Percentiles rank a stretch among this genome's conserved stretches.
Conservation (phyloP, 805 yeast genomes). For the Starmerella davenportii region DNA sequence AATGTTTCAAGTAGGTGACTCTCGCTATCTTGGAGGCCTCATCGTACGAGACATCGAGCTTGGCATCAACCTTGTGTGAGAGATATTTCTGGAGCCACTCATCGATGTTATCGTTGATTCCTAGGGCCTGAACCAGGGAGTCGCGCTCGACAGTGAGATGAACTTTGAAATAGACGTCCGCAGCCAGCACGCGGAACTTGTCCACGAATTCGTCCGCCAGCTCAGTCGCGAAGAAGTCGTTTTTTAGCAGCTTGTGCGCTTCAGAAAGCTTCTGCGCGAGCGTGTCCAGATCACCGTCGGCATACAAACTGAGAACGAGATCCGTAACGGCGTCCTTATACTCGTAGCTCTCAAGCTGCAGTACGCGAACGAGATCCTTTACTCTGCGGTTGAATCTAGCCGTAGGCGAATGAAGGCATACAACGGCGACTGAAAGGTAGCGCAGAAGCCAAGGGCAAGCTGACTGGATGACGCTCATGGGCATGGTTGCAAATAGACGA, state of each 20-base stretch:
- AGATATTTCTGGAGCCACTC: constrained; percentile 36
- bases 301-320: constrained; percentile 36
- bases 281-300: constrained; percentile 40
- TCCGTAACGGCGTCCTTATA: constrained; percentile 46
- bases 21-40: constrained; percentile 5
- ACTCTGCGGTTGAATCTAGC: constrained; percentile 32
- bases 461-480: constrained; percentile 50
- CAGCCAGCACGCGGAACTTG: constrained; percentile 33
- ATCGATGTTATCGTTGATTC: constrained; percentile 30
- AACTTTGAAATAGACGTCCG: constrained; percentile 38
- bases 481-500: constrained; percentile 39
- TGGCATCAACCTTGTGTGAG: constrained; percentile 36
- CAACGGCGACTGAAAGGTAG: constrained; percentile 45
- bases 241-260: constrained; percentile 31
- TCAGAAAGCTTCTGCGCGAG: constrained; percentile 33
- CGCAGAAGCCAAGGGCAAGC: constrained; percentile 56
- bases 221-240: constrained; percentile 39
- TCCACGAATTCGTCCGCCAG: constrained; percentile 28
- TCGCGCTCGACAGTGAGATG: constrained; percentile 33
- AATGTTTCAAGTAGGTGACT: constrained; percentile 30
- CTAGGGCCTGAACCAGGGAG: constrained; percentile 29
- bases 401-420: constrained; percentile 13
- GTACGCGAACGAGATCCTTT: constrained; percentile 39
- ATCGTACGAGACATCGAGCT: constrained; percentile 31
- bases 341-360: constrained; percentile 46